Conservation (phyloP, 352 stramenopile genomes). For the Stramenopiles sp. region DNA sequence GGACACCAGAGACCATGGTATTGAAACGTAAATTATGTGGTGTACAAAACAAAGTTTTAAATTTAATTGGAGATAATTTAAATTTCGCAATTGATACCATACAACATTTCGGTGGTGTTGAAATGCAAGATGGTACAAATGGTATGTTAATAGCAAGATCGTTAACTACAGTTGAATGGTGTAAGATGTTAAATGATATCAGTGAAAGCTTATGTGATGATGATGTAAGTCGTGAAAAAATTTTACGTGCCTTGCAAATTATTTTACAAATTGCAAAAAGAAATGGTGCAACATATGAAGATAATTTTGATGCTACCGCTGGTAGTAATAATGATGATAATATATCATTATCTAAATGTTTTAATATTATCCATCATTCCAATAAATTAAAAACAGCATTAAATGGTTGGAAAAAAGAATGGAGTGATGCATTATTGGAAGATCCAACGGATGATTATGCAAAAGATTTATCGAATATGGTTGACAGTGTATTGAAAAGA, state of each 20-base stretch:
- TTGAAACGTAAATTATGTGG: neutral
- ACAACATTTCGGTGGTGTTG: neutral
- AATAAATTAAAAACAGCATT: neutral
- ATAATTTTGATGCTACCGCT: too few relatives aligned
- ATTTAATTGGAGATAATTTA: neutral
- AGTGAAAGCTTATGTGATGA: neutral
- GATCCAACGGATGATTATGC: neutral
- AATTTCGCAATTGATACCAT: neutral
- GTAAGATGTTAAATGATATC: neutral
- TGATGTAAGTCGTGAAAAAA: neutral
- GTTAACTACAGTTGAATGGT: neutral
- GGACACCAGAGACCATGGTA: neutral
- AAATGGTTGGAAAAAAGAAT: neutral
- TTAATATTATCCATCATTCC: too few relatives aligned
- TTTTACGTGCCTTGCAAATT: neutral
- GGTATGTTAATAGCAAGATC: neutral
- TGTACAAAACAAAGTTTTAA: neutral
- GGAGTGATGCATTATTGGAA: neutral
- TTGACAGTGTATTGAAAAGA: neutral
- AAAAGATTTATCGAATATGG: neutral
- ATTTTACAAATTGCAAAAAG: neutral
- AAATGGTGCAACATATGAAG: neutral
- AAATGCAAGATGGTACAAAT: neutral
- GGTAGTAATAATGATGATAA: neutral
- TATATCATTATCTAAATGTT: neutral